Evolutionary conservation across 768 basidiomycete species (phyloP), one percentile per base, ranked within the genome.

Genomic region (Exidia glandulosa): DNA sequence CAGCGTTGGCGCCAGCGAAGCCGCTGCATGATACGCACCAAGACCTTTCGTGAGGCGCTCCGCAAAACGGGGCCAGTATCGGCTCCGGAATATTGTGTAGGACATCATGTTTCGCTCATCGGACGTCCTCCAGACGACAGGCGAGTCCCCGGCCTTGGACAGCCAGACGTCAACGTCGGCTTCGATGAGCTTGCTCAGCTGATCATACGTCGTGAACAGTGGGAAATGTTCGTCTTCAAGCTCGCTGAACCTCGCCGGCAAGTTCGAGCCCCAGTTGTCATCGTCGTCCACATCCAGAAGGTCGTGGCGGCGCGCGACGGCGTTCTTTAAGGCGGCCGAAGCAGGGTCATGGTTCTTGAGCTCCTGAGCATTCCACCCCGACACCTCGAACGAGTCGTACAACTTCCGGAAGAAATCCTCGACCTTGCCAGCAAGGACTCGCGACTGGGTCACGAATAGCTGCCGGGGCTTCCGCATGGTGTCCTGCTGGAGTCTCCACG

Each of bases 381-480:
- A 73, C 2, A 74, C 65, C 2, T 67, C 62, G 32, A 82, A 67
- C 0, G 83, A 80, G 9, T 74, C 70, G 10, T 79, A 63, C 19
- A 87, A 69, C 63, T 80, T 80, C 3, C 63, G 59, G 64, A 83
- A 90, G 65, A 86, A 83, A 47, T 84, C 81, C 62, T 84, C 76
- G n/a, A 89, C 87, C 62, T 85, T 86, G n/a, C 71, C 72, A 0
- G 85, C 85, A 2, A 89, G 76, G 19, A 82, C 74, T 19, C 76
- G 76, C 2, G 87, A 88, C 64, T 86, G 83, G 0, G 87, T 88
- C 2, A 89, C 80, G 61, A 89, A 89, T 13, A 89, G 68, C 64
- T 89, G 87, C 13, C 85, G 77, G 2, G 84, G 82, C 64, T 78
- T 81, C 6, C 30, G 55, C 37, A 74, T 68, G 2, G 68, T 62